Evolutionary conservation across 352 stramenopile genomes (phyloP), one percentile per base, ranked within the genome.

Genomic region (Nannochloropsis limnetica): DNA sequence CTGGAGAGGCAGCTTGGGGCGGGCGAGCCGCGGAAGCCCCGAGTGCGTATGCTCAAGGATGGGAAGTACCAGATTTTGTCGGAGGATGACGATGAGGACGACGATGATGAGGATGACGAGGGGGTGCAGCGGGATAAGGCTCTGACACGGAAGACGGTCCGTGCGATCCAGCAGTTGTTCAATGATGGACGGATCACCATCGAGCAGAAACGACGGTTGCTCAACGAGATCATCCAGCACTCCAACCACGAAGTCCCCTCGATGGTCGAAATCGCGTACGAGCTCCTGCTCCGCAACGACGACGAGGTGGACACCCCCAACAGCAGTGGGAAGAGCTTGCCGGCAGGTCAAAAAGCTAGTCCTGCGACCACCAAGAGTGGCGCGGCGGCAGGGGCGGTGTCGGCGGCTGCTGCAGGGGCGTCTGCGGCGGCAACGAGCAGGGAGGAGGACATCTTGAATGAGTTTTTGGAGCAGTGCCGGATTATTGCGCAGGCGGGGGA

Each of bases 51-150:
- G 61, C 8, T 74, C 9, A 74, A 74, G 61, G 61, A 74, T 29
- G 61, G 61, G 61, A 74, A 74, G 61, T 74, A 74, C 61, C 61
- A 74, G 61, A 74, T 74, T 74, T 28, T 74, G 20, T 74, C 61
- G 61, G 61, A 74, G n/a, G 61, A 74, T 5, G 61, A 74, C n/a
- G 61, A 74, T 25, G 61, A 74, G 61, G 61, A 74, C n/a, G 61
- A 74, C 15, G 61, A 74, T 25, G 61, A 74, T 9, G 61, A 74
- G 3, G 61, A 74, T 29, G 61, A 74, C 4, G 61, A 74, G 61
- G 25, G 61, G 3, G 61, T 74, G n/a, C 61, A 74, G 5, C 15
- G 61, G 25, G 61, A 74, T 29, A 74, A 74, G 25, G 61, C 61
- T 31, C 61, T 74, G 5, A 74, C 61, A 6, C 61, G 61, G 61